Evolutionary conservation across 768 basidiomycete species (phyloP), one percentile per base, ranked within the genome.

Genomic region (Lentinula detonsa): DNA sequence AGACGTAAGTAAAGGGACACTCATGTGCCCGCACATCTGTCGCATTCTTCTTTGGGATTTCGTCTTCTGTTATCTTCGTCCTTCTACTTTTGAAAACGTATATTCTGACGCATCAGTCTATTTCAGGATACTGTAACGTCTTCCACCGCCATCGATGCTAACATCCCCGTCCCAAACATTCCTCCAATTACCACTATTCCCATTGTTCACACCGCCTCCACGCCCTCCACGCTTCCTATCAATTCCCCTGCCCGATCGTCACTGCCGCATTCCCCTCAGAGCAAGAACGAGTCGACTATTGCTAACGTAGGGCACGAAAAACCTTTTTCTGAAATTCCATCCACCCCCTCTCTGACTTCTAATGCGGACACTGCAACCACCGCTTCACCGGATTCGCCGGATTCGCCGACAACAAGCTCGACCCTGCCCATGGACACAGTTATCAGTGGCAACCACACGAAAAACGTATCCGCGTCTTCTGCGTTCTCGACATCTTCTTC

Each of bases 151-250:
- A 71, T 76, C 77, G 37, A 75, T 75, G 50, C 50, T 8, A 34
- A 65, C 9, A 68, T 33, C 6, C 76, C 77, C 1, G 75, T 76
- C 6, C 71, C 72, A 59, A 72, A 72, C 16, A 66, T 65, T 61
- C 72, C 68, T n/a, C 75, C 68, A 6, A 69, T 65, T 18, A 23
- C 46, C 21, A 48, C 46, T 6, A 48, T 48, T n/a, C 46, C 46
- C 18, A 7, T 9, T 11, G 9, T 48, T 23, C 46, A 16, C 18
- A 48, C 16, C n/a, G 21, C 21, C 46, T 48, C 46, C 21, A 9
- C 46, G 8, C 21, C 53, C 10, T 10, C 35, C 53, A 11, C 53
- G 35, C 10, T 10, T 6, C 51, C 51, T 4, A 18, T 53, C 33
- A 31, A 11, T 15, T 53, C 51, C 13, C 16, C 23, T 18, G 34